Percentiles rank a stretch among this genome's conserved stretches.
Conservation (phyloP, 2,329 filamentous ascomycete species). For the Penicillium sp. region DNA sequence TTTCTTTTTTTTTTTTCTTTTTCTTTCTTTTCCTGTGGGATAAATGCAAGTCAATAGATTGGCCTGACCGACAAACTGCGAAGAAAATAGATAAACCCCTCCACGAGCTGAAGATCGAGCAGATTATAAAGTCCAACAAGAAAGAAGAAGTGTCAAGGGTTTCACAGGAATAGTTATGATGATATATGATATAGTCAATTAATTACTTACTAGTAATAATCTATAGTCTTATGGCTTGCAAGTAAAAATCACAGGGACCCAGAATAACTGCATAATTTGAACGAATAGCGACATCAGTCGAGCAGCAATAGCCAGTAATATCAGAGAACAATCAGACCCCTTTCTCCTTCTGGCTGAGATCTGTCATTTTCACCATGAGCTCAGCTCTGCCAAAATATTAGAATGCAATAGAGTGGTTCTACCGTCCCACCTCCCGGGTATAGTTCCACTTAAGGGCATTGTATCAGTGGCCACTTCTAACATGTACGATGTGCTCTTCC, state of each 20-base stretch:
- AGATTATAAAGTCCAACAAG: slow-evolving; percentile 14
- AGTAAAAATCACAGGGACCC: slow-evolving; percentile 14
- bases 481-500: background rate
- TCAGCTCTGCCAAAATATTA: slow-evolving; percentile 18
- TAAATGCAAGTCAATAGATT: slow-evolving; percentile 14
- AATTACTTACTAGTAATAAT: slow-evolving; percentile 13
- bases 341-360: slow-evolving; percentile 17
- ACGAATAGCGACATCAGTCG: slow-evolving; percentile 13
- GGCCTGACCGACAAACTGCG: slow-evolving; percentile 16
- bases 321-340: background rate
- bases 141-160: slow-evolving; percentile 4
- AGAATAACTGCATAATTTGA: slow-evolving; percentile 18
- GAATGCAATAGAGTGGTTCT: slow-evolving; percentile 16
- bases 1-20: background rate
- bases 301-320: slow-evolving; percentile 16
- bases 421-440: slow-evolving; percentile 17
- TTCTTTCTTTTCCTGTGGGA: background rate
- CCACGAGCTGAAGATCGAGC: slow-evolving; percentile 5
- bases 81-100: slow-evolving; percentile 5
- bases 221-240: slow-evolving; percentile 11
- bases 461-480: background rate
- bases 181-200: slow-evolving; percentile 1
- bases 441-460: slow-evolving; percentile 4
- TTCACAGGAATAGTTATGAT: slow-evolving; percentile 13
- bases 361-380: slow-evolving; percentile 24